Base-by-base conservation (phyloP, 2,329 filamentous ascomycete species). In the Biscogniauxia sp. region DNA sequence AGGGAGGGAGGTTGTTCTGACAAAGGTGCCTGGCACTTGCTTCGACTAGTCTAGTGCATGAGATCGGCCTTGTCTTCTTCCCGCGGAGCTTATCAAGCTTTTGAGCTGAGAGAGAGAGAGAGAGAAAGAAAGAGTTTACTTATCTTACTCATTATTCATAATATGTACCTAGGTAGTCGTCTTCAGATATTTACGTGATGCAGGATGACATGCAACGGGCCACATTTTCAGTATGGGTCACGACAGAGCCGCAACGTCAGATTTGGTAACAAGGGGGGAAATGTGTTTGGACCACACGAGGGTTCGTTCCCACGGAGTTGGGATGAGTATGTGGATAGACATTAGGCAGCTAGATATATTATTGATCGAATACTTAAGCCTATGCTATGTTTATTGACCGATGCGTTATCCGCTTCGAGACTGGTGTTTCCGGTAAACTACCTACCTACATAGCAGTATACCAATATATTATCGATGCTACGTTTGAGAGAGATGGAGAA, bases 191-290 rank as follows among this genome's bases (percentile, higher is more conserved):
- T 50, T 61, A 55, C 61, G 61, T 58, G 56, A 64, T 58, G 17
- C 52, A 28, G 32, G 37, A 51, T 51, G 37, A 53, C 28, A 53
- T 50, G 51, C 51, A 20, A 23, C 15, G 17, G 50, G 20, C 20
- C 32, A 54, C 51, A 32, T 23, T 19, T 41, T 50, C 23, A 28
- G 55, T 55, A 63, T 68, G 58, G 54, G 57, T 63, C 58, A 58
- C 54, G 51, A 62, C 58, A 66, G 68, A 70, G 66, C 69, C 68
- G 65, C 69, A 69, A 61, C 50, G 41, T 61, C 58, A 53, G 26
- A 65, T 60, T 56, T 45, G 66, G 65, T 61, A 64, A 56, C 55
- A 32, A 32, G 28, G 28, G 28, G 59, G 56, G 58, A 20, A 51
- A 50, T 61, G 51, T 45, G 57, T 49, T 28, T 54, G 51, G 54